Conservation (phyloP, 1,139 yeast species). For the Saccharomycopsis hybrid region DNA sequence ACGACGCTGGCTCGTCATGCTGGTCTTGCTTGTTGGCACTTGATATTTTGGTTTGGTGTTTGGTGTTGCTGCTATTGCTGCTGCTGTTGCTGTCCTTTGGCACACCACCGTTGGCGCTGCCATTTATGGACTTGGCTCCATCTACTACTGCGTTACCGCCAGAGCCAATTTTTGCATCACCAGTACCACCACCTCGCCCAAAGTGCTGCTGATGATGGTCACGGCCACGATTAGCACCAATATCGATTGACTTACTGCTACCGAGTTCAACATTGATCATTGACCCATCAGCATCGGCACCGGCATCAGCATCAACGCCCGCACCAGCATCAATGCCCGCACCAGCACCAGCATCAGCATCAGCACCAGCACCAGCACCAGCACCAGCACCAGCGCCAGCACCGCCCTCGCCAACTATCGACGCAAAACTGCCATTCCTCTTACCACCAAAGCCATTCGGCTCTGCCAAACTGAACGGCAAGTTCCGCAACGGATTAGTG, state of each 20-base stretch:
- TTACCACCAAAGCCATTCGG: neutral
- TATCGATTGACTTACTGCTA: neutral
- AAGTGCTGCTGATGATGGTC: no score
- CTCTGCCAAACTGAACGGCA: slow-evolving; percentile 4
- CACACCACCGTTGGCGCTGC: neutral
- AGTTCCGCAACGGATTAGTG: slow-evolving; percentile 3
- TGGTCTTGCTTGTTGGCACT: neutral
- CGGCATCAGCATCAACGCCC: neutral
- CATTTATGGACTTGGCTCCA: neutral
- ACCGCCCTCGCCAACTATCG: neutral
- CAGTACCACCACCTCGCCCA: no score
- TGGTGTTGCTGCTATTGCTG: neutral
- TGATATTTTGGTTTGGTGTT: neutral
- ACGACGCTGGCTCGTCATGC: no score
- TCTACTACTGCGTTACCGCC: neutral
- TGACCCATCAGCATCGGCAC: neutral
- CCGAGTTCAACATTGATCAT: neutral
- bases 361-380: neutral
- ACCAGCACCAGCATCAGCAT: neutral
- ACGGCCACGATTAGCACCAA: neutral
- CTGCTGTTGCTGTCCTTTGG: neutral
- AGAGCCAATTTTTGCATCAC: no score
- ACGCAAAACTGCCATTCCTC: neutral
- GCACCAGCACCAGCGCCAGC: neutral
- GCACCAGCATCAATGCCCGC: neutral